Percentiles rank a stretch among this genome's conserved stretches.
phyloP scores from a whole-genome alignment of 371 early-diverging fungal species.

The Mortierella sp. region DNA sequence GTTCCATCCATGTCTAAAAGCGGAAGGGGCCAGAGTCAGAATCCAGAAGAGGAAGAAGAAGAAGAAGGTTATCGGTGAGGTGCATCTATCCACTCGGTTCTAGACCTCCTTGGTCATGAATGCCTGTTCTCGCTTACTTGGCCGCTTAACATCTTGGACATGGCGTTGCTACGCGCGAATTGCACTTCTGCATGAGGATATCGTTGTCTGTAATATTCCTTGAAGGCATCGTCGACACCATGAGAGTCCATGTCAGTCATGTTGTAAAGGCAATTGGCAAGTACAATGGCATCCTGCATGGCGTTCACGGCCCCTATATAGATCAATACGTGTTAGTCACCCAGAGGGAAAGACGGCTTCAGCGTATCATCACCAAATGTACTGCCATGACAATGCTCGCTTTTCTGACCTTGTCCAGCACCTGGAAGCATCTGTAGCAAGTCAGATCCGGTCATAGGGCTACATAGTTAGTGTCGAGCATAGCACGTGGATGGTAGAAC shows the following conservation, averaged over 20 bases:
- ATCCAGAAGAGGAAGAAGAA: background rate
- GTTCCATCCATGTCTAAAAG: constrained; percentile 7
- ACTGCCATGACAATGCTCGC: too few species aligned
- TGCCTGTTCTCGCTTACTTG: background rate
- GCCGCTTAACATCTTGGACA: background rate
- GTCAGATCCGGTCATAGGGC: background rate
- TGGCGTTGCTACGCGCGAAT: background rate
- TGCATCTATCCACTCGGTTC: too few species aligned
- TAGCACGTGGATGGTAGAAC: background rate
- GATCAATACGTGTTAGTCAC: background rate
- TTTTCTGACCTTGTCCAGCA: constrained; percentile 11
- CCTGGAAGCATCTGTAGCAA: background rate
- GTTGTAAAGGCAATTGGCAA: constrained; percentile 17
- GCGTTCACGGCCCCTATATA: constrained; percentile 13
- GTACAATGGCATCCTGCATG: constrained; percentile 20
- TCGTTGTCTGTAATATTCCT: constrained; percentile 6
- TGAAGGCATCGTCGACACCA: constrained; percentile 1
- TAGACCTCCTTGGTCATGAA: background rate
- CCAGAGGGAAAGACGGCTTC: background rate
- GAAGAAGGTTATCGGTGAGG: too few species aligned
- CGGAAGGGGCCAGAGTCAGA: background rate
- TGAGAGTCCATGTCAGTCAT: background rate
- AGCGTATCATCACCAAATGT: too few species aligned
- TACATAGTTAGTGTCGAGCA: too few species aligned
- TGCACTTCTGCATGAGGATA: background rate